Percentiles rank a stretch among this genome's conserved stretches.
phyloP scores from a whole-genome alignment of 2,329 filamentous ascomycete species.

The Cercospora sp. region DNA sequence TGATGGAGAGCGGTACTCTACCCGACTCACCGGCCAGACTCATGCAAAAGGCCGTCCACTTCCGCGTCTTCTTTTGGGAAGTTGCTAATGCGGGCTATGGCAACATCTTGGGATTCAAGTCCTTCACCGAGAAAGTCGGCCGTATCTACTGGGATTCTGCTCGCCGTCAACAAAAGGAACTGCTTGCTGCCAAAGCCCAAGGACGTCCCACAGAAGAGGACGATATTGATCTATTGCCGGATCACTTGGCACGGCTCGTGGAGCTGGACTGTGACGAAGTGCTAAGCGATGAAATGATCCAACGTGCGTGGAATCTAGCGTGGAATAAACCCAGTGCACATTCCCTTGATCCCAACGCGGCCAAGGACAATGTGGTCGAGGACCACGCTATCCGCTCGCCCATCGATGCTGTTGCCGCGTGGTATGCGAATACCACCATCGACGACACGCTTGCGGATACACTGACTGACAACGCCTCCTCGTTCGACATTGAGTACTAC shows the following conservation, averaged over 20 bases:
- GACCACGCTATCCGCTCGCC: slow-evolving; percentile 83
- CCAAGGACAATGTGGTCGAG: slow-evolving; percentile 80
- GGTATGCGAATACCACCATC: slow-evolving; percentile 77
- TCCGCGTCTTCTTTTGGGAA: slow-evolving; percentile 86
- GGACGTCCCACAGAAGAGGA: slow-evolving; percentile 42
- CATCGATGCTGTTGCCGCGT: slow-evolving; percentile 85
- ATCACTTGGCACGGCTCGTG: slow-evolving; percentile 73
- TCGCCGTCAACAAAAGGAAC: slow-evolving; percentile 58
- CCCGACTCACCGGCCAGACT: slow-evolving; percentile 78
- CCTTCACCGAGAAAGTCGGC: slow-evolving; percentile 71
- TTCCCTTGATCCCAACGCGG: slow-evolving; percentile 64
- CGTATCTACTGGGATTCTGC: slow-evolving; percentile 80
- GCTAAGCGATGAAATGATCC: slow-evolving; percentile 72
- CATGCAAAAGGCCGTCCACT: slow-evolving; percentile 90
- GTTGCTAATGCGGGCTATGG: slow-evolving; percentile 66
- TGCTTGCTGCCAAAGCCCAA: slow-evolving; percentile 32
- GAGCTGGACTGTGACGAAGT: slow-evolving; percentile 81
- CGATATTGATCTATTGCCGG: slow-evolving; percentile 68
- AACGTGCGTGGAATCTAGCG: slow-evolving; percentile 84
- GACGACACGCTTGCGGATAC: slow-evolving; percentile 66
- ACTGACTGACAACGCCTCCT: slow-evolving; percentile 50
- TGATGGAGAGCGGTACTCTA: slow-evolving; percentile 84
- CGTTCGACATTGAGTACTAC: slow-evolving; percentile 48
- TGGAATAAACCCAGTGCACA: slow-evolving; percentile 79
- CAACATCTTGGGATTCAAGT: slow-evolving; percentile 64